These are phyloP conservation scores for Colletotrichum karsti DNA, from an alignment of 2,329 filamentous ascomycete species.

Conservation along the genomic window DNA sequence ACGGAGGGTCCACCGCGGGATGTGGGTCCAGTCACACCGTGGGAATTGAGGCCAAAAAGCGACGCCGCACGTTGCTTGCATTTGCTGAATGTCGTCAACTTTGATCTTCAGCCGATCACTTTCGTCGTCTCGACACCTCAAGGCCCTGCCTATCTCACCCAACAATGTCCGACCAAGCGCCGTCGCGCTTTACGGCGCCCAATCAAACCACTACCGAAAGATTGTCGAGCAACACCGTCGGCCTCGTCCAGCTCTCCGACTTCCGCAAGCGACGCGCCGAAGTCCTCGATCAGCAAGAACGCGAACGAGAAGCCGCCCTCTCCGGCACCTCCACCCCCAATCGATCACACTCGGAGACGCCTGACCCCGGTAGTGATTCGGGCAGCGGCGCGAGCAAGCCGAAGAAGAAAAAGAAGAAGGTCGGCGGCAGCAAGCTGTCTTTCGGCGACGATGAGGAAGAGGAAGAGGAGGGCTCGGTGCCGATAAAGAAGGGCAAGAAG, in stretches of 20 bases:
- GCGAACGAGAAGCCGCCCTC: conserved; percentile 73
- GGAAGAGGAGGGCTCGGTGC: conserved; percentile 44
- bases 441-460: conserved; percentile 78
- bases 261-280: conserved; percentile 96
- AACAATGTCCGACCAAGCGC: conserved; percentile 50
- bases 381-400: conserved; percentile 37
- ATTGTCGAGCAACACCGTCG: conserved; percentile 86
- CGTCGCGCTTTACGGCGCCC: conserved; percentile 77
- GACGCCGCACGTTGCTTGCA: not conserved
- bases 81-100: not conserved
- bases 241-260: conserved; percentile 89
- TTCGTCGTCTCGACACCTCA: not conserved
- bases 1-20: conserved; percentile 20
- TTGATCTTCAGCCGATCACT: not conserved
- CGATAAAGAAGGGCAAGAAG: conserved; percentile 24
- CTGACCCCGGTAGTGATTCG: conserved; percentile 48
- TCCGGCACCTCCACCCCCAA: conserved; percentile 56
- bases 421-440: conserved; percentile 59
- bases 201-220: conserved; percentile 81
- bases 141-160: not conserved
- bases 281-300: conserved; percentile 89
- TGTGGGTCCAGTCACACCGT: conserved; percentile 6
- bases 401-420: conserved; percentile 56
- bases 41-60: fast-evolving
- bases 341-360: conserved; percentile 56